Evolutionary conservation across 208 protist species (phyloP).

Genomic region (Leishmania martiniquensis): DNA sequence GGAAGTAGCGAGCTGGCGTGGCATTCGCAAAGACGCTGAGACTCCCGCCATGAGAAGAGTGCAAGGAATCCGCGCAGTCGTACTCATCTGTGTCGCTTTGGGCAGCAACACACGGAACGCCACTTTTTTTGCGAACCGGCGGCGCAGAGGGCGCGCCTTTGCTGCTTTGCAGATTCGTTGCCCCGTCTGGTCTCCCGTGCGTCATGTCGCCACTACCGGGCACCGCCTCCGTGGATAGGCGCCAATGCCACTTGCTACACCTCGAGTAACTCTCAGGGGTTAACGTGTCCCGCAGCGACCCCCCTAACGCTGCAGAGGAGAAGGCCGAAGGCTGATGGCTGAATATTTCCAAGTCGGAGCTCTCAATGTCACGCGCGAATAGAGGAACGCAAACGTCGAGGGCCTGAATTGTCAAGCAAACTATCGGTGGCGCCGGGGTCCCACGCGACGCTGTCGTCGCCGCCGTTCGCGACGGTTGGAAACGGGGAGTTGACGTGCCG

Average conservation of each 20-base stretch:
- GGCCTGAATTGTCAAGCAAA: constrained; percentile 27
- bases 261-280: not conserved
- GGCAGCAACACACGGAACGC: not conserved
- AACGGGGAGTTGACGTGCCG: not conserved
- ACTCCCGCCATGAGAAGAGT: not conserved
- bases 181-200: not conserved
- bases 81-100: not conserved
- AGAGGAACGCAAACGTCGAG: constrained; percentile 43
- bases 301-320: constrained; percentile 5
- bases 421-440: constrained; percentile 2
- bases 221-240: not conserved
- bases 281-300: not conserved
- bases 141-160: not conserved
- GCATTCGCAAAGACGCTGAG: constrained; percentile 12
- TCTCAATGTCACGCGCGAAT: constrained; percentile 35
- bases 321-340: constrained; percentile 16
- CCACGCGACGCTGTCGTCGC: not conserved
- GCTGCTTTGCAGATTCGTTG: not conserved
- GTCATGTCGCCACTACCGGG: not conserved
- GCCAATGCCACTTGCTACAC: not conserved
- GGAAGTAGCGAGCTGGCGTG: constrained; percentile 26
- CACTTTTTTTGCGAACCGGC: not conserved
- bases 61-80: not conserved
- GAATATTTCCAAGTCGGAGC: constrained; percentile 24
- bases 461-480: not conserved